These are phyloP conservation scores for Fusarium sp. DNA, from an alignment of 2,329 filamentous ascomycete genomes.

Conservation along the genomic window DNA sequence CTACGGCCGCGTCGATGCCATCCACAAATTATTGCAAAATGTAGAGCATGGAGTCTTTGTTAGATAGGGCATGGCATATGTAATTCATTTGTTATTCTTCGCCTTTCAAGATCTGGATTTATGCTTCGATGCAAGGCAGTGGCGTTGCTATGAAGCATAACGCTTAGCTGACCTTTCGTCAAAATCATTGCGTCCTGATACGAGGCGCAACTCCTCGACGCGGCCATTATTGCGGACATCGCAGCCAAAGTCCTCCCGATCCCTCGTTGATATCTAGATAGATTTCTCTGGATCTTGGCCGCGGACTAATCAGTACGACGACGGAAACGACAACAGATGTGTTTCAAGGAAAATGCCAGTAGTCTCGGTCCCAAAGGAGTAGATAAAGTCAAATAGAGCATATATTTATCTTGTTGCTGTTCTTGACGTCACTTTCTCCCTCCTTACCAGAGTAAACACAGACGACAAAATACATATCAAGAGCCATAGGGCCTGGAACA, in stretches of 20 bases:
- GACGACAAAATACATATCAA: neutral
- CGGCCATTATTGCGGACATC: neutral
- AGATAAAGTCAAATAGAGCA: neutral
- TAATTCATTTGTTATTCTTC: neutral
- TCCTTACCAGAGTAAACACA: neutral
- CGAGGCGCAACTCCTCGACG: neutral
- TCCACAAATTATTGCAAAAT: neutral
- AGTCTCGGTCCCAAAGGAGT: neutral
- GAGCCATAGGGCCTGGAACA: neutral
- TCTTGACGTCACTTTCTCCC: neutral
- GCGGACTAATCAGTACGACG: fast-evolving
- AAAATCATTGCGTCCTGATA: no score
- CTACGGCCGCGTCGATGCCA: no score
- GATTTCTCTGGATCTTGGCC: neutral
- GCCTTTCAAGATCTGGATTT: no score
- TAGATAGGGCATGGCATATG: neutral
- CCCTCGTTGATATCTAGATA: neutral
- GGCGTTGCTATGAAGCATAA: neutral
- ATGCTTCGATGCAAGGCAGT: fast-evolving
- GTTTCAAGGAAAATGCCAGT: neutral
- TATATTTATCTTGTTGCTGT: no score
- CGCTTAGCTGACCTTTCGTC: neutral
- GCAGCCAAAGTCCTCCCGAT: neutral
- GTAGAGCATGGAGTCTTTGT: no score
- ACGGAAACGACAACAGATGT: neutral